Conservation (phyloP, 768 basidiomycete species). For the Exidia glandulosa region DNA sequence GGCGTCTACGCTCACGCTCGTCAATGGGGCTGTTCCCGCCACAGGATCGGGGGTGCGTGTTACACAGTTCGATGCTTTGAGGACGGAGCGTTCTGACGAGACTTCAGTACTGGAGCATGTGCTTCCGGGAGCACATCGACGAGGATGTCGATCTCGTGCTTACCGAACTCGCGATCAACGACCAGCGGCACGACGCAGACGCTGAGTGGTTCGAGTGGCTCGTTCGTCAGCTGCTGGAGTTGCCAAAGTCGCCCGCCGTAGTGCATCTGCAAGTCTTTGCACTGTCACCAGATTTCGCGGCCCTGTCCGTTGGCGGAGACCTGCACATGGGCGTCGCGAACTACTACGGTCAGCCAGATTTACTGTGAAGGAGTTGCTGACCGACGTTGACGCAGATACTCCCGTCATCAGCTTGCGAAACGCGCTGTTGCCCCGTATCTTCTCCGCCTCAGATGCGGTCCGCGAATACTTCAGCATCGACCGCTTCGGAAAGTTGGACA, state of each 20-base stretch:
- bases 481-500: too few species aligned
- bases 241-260: constrained; percentile 4
- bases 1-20: too few species aligned
- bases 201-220: constrained; percentile 5
- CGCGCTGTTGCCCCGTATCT: too few species aligned
- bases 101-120: constrained; percentile 8
- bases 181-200: constrained; percentile 4
- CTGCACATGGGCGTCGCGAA: constrained; percentile 1
- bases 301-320: constrained; percentile 5
- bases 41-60: constrained; percentile 3
- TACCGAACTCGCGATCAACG: constrained; percentile 5
- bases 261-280: constrained; percentile 5
- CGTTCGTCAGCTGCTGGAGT: constrained; percentile 3
- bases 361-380: background rate
- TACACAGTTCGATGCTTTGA: too few species aligned
- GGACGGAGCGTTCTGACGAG: too few species aligned
- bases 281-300: constrained; percentile 2
- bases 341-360: background rate
- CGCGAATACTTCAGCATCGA: too few species aligned
- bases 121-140: constrained; percentile 4
- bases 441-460: too few species aligned
- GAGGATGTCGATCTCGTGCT: constrained; percentile 7
- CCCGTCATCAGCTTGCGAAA: too few species aligned
- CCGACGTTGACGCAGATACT: too few species aligned
- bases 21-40: constrained; percentile 7